Conservation (phyloP, 1,284 basidiomycete species). For the Apiotrichum laibachii region DNA sequence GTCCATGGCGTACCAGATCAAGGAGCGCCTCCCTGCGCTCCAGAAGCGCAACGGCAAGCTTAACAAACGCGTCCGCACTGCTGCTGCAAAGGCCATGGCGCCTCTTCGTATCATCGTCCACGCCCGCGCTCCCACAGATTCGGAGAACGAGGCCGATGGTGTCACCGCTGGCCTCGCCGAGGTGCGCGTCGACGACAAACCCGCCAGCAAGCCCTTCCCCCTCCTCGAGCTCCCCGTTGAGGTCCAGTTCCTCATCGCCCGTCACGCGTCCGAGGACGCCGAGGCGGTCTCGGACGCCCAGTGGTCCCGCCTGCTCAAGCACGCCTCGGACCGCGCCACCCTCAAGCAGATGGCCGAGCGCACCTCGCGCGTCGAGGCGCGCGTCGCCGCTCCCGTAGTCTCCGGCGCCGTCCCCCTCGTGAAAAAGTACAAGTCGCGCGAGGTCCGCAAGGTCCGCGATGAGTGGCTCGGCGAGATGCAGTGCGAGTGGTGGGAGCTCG, state of each 20-base stretch:
- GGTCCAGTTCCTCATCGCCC: slow-evolving; percentile 35
- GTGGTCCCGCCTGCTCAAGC: slow-evolving; percentile 30
- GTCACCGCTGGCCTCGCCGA: slow-evolving; percentile 26
- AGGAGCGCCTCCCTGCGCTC: slow-evolving; percentile 29
- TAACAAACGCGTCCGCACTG: slow-evolving; percentile 29
- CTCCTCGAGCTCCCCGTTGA: slow-evolving; percentile 43
- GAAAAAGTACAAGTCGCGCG: slow-evolving; percentile 16
- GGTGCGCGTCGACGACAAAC: background rate
- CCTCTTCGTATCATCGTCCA: slow-evolving; percentile 41
- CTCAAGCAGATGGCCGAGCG: slow-evolving; percentile 15
- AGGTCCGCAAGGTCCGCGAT: slow-evolving; percentile 26
- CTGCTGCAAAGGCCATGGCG: slow-evolving; percentile 26
- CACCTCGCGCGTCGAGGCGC: slow-evolving; percentile 11
- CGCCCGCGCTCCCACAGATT: slow-evolving; percentile 20
- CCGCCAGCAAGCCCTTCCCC: slow-evolving; percentile 21
- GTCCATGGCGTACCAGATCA: slow-evolving; percentile 25
- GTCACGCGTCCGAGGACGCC: slow-evolving; percentile 34
- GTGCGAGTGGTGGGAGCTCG: slow-evolving; percentile 44
- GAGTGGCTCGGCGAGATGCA: slow-evolving; percentile 34
- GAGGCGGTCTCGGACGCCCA: slow-evolving; percentile 39
- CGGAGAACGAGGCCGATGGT: slow-evolving; percentile 12
- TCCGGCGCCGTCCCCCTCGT: background rate
- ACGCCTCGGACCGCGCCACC: slow-evolving; percentile 27
- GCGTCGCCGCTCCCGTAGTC: background rate
- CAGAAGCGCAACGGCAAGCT: slow-evolving; percentile 40